These are phyloP conservation scores for Chrysoporthe deuterocubensis DNA, from an alignment of 2,329 filamentous ascomycete species.

Conservation along the genomic window DNA sequence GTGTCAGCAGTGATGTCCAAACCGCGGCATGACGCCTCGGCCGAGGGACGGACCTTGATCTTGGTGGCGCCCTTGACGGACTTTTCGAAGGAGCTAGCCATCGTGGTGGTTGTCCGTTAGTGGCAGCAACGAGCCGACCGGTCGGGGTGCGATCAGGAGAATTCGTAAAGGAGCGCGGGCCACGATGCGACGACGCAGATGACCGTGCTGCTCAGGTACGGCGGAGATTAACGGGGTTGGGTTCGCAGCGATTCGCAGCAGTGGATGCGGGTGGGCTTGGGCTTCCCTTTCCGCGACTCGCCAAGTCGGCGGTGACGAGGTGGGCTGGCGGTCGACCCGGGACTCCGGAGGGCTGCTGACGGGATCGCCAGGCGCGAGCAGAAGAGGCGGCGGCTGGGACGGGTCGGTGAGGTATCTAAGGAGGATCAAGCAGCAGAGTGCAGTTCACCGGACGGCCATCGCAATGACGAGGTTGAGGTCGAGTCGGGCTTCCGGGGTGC, in stretches of 20 bases:
- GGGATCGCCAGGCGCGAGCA: slow-evolving; percentile 21
- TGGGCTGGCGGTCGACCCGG: slow-evolving; percentile 4
- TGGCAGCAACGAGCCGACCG: neutral
- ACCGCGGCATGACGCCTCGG: neutral
- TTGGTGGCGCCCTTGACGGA: slow-evolving; percentile 98
- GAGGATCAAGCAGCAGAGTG: slow-evolving; percentile 1
- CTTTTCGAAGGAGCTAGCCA: slow-evolving; percentile 95
- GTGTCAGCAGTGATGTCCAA: slow-evolving; percentile 30
- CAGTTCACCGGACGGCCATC: slow-evolving; percentile 27
- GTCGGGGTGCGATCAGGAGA: neutral
- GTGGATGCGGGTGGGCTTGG: neutral
- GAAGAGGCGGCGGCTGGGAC: slow-evolving; percentile 6
- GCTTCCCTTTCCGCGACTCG: neutral
- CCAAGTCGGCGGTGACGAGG: slow-evolving; percentile 4
- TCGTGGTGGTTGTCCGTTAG: slow-evolving; percentile 40
- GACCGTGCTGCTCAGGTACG: neutral
- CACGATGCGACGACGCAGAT: slow-evolving; percentile 1
- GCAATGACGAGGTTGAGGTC: slow-evolving; percentile 15
- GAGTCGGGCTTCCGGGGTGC: neutral
- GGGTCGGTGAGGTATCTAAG: neutral
- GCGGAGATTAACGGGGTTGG: slow-evolving; percentile 12
- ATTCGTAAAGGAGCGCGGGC: neutral
- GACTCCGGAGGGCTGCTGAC: neutral
- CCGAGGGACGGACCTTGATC: slow-evolving; percentile 72
- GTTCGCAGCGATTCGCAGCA: neutral